Conservation (phyloP, 345 rosid species). For the Sisymbrium irio region DNA sequence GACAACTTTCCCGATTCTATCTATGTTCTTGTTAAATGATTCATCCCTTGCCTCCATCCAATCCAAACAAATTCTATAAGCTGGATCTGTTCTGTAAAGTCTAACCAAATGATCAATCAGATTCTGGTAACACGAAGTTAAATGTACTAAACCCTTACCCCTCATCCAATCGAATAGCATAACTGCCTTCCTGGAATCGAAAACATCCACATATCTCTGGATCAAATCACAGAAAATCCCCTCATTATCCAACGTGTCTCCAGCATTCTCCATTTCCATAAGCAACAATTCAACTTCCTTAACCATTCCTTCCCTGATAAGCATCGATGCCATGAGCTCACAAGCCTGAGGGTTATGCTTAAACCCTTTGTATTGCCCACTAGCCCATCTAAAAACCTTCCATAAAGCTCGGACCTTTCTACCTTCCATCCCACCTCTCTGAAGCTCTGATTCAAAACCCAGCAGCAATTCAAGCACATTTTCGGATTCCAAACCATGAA, state of each 20-base stretch:
- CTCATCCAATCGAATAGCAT: conserved; percentile 53
- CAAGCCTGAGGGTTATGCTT: conserved; percentile 52
- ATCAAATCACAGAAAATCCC: conserved; percentile 49
- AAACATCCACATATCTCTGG: conserved; percentile 40
- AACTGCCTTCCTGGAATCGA: conserved; percentile 55
- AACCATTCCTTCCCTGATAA: conserved; percentile 51
- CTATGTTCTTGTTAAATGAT: conserved; percentile 31
- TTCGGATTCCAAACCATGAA: conserved; percentile 44
- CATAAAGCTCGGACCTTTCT: conserved; percentile 62
- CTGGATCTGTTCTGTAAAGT: conserved; percentile 44
- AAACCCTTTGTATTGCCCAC: conserved; percentile 43
- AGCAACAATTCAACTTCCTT: conserved; percentile 59
- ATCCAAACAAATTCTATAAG: conserved; percentile 52
- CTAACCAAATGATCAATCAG: conserved; percentile 50
- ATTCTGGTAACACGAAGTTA: conserved; percentile 39
- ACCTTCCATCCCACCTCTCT: conserved; percentile 34
- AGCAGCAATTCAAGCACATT: conserved; percentile 56
- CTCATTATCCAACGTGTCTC: conserved; percentile 42
- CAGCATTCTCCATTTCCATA: conserved; percentile 42
- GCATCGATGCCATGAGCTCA: conserved; percentile 61
- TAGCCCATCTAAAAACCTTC: conserved; percentile 57
- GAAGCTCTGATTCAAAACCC: conserved; percentile 47
- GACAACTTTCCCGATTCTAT: conserved; percentile 42
- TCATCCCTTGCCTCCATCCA: conserved; percentile 40
- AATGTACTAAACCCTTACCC: conserved; percentile 43